Base-by-base conservation (phyloP, 2,329 filamentous ascomycete species). In the Paradendryphiella salina region DNA sequence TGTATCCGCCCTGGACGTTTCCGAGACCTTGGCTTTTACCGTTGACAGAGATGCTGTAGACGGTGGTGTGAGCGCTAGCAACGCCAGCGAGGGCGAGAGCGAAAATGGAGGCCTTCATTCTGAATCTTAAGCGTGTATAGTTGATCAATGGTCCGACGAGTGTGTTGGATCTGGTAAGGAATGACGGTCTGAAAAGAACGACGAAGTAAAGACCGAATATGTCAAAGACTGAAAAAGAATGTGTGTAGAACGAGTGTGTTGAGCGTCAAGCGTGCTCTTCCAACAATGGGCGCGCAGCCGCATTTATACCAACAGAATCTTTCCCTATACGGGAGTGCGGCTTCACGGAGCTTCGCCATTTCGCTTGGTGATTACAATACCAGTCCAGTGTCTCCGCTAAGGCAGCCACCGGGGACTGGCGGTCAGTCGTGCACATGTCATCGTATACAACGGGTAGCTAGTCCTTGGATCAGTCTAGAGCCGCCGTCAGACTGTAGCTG, bases 1-100 rank as follows among this genome's bases (percentile, higher is more conserved):
- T 76, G 70, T 80, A 81, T 37, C 75, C 76, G 66, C 70, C 51
- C 67, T 61, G 60, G 5, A 43, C 47, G 74, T 72, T 56, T 33
- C 69, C 69, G 40, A 63, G 52, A 36, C 69, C 67, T 39, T 71
- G 66, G 50, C 69, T 63, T 37, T 65, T 63, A 55, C 62, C 78
- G 63, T 80, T 79, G 65, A 78, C 73, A 41, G 74, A 70, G 32
- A 71, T 60, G 51, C 62, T 65, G 56, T 60, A 67, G 38, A 73
- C 67, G 35, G 70, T 74, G 45, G 66, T 60, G 57, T 74, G 71
- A 20, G 70, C 70, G 33, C 61, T 57, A 40, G 57, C 61, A 38
- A 58, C 63, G 46, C 61, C 61, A 46, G 66, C 67, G 45, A 69
- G 56, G 38, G 68, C 66, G 37, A 71, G 58, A 49, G 63, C 63